phyloP scores from a whole-genome alignment of 2,329 filamentous ascomycete species.

The Juglanconis sp. region DNA sequence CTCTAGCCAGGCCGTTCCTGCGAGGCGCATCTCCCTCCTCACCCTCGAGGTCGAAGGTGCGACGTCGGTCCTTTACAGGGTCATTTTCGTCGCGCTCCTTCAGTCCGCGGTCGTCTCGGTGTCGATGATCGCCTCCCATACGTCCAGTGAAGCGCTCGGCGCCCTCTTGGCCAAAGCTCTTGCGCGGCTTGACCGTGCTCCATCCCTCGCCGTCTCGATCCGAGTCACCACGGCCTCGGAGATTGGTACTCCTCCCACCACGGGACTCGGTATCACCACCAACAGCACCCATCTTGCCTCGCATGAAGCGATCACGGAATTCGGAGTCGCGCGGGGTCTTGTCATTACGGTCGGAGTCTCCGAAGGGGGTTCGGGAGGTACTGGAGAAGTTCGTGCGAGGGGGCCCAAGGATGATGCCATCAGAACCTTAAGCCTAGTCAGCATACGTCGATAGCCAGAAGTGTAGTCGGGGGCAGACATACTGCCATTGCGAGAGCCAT shows the following conservation, averaged over 20 bases:
- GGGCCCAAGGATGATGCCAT: conserved; percentile 83
- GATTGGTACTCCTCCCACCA: conserved; percentile 42
- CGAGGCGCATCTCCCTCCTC: conserved; percentile 54
- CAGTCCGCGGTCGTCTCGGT: conserved; percentile 41
- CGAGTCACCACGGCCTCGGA: conserved; percentile 52
- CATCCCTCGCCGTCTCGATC: conserved; percentile 68
- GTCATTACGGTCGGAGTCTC: conserved; percentile 49
- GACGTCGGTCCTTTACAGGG: conserved; percentile 43
- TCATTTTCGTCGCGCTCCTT: conserved; percentile 58
- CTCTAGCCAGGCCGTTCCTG: conserved; percentile 63
- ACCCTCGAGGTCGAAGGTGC: conserved; percentile 49
- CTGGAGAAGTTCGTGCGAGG: conserved; percentile 81
- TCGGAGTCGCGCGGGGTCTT: conserved; percentile 52
- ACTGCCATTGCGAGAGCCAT: conserved; percentile 58
- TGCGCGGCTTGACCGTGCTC: conserved; percentile 71
- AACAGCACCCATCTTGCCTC: conserved; percentile 47
- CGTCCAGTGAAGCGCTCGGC: conserved; percentile 68
- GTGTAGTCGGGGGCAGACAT: conserved; percentile 26
- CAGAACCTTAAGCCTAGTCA: conserved; percentile 51
- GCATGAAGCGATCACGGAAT: conserved; percentile 58
- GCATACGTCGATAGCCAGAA: neutral
- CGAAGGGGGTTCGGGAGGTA: conserved; percentile 46
- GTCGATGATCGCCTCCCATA: conserved; percentile 51
- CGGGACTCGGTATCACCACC: conserved; percentile 50
- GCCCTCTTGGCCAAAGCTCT: conserved; percentile 70